Evolutionary conservation across 768 basidiomycete genomes (phyloP).

Genomic region (Daedalea quercina): DNA sequence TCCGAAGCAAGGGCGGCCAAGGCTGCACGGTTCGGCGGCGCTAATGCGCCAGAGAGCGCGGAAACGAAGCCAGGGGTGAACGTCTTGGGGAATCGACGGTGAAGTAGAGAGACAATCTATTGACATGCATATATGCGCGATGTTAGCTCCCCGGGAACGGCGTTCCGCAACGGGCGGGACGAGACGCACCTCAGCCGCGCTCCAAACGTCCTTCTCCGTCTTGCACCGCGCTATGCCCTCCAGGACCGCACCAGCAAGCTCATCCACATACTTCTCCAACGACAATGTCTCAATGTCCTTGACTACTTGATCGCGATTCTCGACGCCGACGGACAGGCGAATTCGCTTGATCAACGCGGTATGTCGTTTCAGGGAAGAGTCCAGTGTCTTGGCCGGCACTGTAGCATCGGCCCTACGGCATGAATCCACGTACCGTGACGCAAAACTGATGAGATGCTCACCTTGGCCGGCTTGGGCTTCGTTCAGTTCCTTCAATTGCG

Average conservation of each 20-base stretch:
- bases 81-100: conserved; percentile 74
- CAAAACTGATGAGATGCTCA: conserved; percentile 19
- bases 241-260: conserved; percentile 79
- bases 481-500: conserved; percentile 54
- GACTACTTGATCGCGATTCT: conserved; percentile 80
- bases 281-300: conserved; percentile 90
- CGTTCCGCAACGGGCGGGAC: conserved; percentile 11
- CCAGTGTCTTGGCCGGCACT: conserved; percentile 69
- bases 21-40: conserved; percentile 49
- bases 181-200: conserved; percentile 76
- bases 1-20: conserved; percentile 58
- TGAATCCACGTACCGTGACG: background rate
- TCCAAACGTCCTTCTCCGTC: conserved; percentile 88
- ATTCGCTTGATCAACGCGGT: conserved; percentile 94
- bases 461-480: conserved; percentile 41
- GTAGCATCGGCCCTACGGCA: background rate
- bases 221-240: conserved; percentile 87
- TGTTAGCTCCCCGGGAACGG: conserved; percentile 2
- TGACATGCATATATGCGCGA: conserved; percentile 1
- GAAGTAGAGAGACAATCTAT: conserved; percentile 83
- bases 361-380: conserved; percentile 94
- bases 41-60: conserved; percentile 49
- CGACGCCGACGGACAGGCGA: conserved; percentile 74
- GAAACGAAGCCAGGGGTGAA: conserved; percentile 73
- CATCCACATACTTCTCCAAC: conserved; percentile 94